Evolutionary conservation across 2,329 filamentous ascomycete species (phyloP), one percentile per base, ranked within the genome.

Genomic region (Aspergillus flavus): DNA sequence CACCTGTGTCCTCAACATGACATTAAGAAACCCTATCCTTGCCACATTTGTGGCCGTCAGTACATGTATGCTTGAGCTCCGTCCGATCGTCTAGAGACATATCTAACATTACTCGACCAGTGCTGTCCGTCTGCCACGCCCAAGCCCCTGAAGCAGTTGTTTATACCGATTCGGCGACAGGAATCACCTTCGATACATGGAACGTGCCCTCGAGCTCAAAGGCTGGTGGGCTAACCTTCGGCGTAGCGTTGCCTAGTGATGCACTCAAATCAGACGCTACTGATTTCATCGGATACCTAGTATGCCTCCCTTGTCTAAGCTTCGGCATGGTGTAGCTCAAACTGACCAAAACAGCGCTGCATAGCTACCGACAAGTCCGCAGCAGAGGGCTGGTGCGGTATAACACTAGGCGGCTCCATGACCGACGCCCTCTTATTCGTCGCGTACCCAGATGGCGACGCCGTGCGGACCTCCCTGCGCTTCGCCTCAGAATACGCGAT

Each of bases 401-500:
- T 64, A 21, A 28, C 58, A 3, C 34, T 61, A 6, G 61, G 61
- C 6, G 61, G 61, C 2, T 50, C 57, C 2, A 64, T 64, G 61
- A 52, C 32, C 9, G 54, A 64, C n/a, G 4, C 16, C 30, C 45
- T 60, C 0, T 23, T 60, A 19, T 50, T 60, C 9, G 19, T 60
- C 19, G 58, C 58, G 0, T 60, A 60, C 19, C 48, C 58, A 4
- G 48, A 60, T 30, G 39, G 39, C 9, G 58, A 60, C 28, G 28
- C 14, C 6, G 52, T 60, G 23, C 34, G 48, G 32, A 55, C 50
- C 11, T 55, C 58, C 4, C 50, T 60, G 3, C 46, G 58, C 19
- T 61, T 64, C 28, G 54, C 59, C 10, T 23, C 46, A 2, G 86
- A 86, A 59, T 91, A 90, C 71, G 79, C 82, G 32, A 78, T 81